Evolutionary conservation across 192 early-diverging fungal species (phyloP), one percentile per base, ranked within the genome.

Genomic region (Coemansia sp.): DNA sequence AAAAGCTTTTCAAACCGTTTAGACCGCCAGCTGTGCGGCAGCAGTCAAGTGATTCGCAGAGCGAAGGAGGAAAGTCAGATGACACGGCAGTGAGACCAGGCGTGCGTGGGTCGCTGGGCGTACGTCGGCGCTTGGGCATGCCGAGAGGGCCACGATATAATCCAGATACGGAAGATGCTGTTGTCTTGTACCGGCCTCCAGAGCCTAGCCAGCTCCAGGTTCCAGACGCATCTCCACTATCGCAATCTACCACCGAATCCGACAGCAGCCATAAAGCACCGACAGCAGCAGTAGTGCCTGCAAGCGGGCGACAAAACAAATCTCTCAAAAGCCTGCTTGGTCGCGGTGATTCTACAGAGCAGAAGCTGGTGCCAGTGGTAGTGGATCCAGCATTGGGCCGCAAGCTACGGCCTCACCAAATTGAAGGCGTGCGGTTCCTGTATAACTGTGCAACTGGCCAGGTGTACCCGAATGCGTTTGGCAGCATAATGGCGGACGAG

Each of bases 401-500:
- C 50, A 84, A 93, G 23, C 65, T 99, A 56, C 86, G 97, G 12
- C 95, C 95, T 3, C 97, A 99, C 67, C 93, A 99, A 61, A 82
- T 97, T 21, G 95, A 98, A 54, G 97, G 97, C 30, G 93, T 99
- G 3, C 74, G 84, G 57, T 99, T 99, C 63, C 72, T 99, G 59
- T 99, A 91, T 79, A 85, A 90, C 31, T 99, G 97, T 73, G 84
- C 88, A 0, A 97, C 92, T 12, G 96, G 93, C n/a, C 61, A 56
- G 19, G 82, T 85, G 13, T 74, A 83, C 28, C 72, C 83, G 19
- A 80, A 87, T 62, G 88, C 90, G 0, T 91, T 81, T 64, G 97
- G 95, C 57, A 96, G 93, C 56, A 99, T 99, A 49, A 97, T 98
- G 94, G 97, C 97, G 1, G 97, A 99, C 73, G 97, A 99, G 61